These are phyloP conservation scores for Geosmithia putterillii DNA, from an alignment of 2,329 filamentous ascomycete genomes.

Conservation along the genomic window DNA sequence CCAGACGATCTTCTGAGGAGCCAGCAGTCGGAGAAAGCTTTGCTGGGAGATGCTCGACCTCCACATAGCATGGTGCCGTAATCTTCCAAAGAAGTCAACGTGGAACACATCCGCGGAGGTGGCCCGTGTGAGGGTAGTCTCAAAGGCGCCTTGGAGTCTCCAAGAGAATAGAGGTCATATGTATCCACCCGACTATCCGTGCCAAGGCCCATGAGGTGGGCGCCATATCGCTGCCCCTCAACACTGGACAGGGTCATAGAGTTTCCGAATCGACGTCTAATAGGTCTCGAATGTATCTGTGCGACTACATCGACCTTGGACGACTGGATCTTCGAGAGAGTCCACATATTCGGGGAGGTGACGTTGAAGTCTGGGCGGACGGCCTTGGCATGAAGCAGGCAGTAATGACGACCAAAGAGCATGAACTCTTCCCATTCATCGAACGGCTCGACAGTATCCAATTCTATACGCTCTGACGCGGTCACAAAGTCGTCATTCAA, in stretches of 20 bases:
- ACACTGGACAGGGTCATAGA: constrained; percentile 26
- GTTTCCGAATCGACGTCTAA: constrained; percentile 48
- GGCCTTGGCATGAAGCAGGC: constrained; percentile 51
- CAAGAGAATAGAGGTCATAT: constrained; percentile 34
- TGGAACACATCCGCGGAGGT: constrained; percentile 56
- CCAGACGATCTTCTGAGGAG: constrained; percentile 39
- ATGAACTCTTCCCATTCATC: constrained; percentile 96
- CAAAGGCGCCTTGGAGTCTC: constrained; percentile 6
- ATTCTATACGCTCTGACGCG: constrained; percentile 39
- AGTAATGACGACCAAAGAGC: constrained; percentile 75
- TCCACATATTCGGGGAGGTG: not conserved
- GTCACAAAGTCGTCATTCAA: constrained; percentile 54
- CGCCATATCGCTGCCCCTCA: constrained; percentile 29
- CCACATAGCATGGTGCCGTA: constrained; percentile 55
- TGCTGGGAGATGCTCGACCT: constrained; percentile 65
- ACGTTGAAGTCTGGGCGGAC: not conserved
- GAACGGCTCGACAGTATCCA: constrained; percentile 71
- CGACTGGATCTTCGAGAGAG: not conserved
- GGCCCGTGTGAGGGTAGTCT: constrained; percentile 17
- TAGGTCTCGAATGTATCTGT: constrained; percentile 4
- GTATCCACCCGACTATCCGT: constrained; percentile 31
- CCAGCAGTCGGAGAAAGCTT: constrained; percentile 65
- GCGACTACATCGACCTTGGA: not conserved
- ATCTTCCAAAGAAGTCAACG: constrained; percentile 52
- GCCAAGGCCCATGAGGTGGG: constrained; percentile 31